These are phyloP conservation scores for Chamaecrista fasciculata DNA, from an alignment of 306 rosid species.

Conservation along the genomic window DNA sequence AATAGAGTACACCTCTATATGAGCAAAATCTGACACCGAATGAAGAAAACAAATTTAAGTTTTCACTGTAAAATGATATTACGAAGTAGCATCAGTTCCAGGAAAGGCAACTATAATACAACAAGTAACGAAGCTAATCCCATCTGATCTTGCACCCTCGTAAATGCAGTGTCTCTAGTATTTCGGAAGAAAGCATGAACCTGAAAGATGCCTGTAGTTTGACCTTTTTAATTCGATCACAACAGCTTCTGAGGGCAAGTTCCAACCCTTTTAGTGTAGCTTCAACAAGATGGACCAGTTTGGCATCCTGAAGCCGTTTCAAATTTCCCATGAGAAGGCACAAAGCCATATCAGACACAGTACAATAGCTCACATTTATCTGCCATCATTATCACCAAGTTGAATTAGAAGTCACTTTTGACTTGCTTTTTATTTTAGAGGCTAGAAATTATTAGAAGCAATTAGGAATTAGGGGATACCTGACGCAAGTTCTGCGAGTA, in stretches of 20 bases:
- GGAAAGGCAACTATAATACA: conserved; percentile 16
- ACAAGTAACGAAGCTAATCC: conserved; percentile 41
- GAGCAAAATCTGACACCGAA: neutral
- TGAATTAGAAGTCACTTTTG: conserved; percentile 19
- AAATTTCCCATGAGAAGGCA: conserved; percentile 57
- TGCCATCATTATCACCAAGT: conserved; percentile 34
- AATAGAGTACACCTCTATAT: neutral
- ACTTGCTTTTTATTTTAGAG: neutral
- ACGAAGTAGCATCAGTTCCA: conserved; percentile 22
- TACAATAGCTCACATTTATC: conserved; percentile 63
- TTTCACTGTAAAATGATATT: neutral
- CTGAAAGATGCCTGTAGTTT: conserved; percentile 50
- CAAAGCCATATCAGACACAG: conserved; percentile 54
- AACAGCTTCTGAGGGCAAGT: conserved; percentile 52
- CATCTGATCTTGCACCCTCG: conserved; percentile 64
- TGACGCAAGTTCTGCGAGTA: conserved; percentile 56
- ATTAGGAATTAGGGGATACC: conserved; percentile 46
- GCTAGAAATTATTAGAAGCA: neutral
- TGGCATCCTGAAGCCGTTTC: conserved; percentile 65
- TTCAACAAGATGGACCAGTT: conserved; percentile 48
- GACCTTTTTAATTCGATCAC: conserved; percentile 56
- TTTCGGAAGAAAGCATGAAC: conserved; percentile 44
- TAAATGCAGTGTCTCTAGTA: conserved; percentile 43
- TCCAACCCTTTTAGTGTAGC: conserved; percentile 56
- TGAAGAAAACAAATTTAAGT: neutral